Evolutionary conservation across 441 rosid species (phyloP), one percentile per base, ranked within the genome.

Genomic region (Erodium texanum): DNA sequence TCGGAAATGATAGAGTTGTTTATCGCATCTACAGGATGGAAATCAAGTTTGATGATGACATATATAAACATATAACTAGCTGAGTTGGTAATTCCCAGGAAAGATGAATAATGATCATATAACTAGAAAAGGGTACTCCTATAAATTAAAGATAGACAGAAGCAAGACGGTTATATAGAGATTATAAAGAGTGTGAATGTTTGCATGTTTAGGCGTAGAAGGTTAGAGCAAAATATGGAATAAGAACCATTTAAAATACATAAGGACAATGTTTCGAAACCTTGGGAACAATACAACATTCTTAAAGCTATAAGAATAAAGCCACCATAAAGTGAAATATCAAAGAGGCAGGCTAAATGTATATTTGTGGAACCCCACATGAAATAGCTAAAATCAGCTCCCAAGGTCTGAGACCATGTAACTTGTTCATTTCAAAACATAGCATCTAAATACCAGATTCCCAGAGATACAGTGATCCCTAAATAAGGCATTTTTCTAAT

Each of bases 21-120:
- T 76, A 75, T 76, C 62, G 72, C 75, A 80, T 71, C 73, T 84
- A 86, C 75, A 83, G 75, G 71, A 77, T 64, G 24, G 48, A 70
- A 10, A 68, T 67, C 19, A 59, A 58, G 20, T 65, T 69, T 62
- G 62, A 67, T 61, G 24, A 67, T 73, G 38, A 66, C 11, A 74
- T 66, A 54, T 22, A 18, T 20, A 38, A 27, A 4, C 12, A 15
- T n/a, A 54, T 11, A 38, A 15, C 2, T 7, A 56, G 3, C 19
- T 54, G 61, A 19, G 61, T 54, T 7, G 61, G 20, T 54, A 54
- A 54, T 54, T 54, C 19, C 18, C 22, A 54, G 15, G 7, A 18
- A 54, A 54, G 61, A 19, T 16, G 22, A 16, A 54, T 54, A 54
- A 54, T 50, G 61, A 54, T 54, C 61, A 54, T 19, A 50, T 50